Percentiles rank a stretch among this genome's conserved stretches.
phyloP scores from a whole-genome alignment of 768 basidiomycete species.

The Lactarius vividus region DNA sequence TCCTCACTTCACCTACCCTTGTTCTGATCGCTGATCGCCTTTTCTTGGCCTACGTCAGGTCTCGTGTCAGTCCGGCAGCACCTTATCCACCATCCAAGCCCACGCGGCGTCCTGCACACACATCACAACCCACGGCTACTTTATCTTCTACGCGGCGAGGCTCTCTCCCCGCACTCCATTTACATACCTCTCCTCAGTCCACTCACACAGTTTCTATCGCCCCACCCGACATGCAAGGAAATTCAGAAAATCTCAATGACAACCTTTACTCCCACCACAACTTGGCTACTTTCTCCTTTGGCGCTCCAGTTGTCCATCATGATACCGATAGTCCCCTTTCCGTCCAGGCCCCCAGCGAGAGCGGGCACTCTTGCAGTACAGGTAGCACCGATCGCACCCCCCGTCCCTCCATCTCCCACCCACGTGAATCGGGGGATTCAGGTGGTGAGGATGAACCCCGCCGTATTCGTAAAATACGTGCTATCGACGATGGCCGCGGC shows the following conservation, averaged over 20 bases:
- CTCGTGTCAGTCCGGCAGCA: conserved; percentile 22
- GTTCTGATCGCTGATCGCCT: conserved; percentile 18
- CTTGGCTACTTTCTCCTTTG: conserved; percentile 45
- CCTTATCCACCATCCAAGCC: conserved; percentile 30
- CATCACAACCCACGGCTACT: conserved; percentile 28
- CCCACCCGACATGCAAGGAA: conserved; percentile 28
- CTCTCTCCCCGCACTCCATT: conserved; percentile 33
- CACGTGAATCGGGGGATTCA: conserved; percentile 36
- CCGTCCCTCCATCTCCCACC: conserved; percentile 41
- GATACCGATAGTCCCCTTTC: conserved; percentile 40
- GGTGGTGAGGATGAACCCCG: conserved; percentile 34
- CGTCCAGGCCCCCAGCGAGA: conserved; percentile 13
- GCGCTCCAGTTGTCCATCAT: conserved; percentile 34
- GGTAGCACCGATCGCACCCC: conserved; percentile 44
- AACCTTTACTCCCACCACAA: conserved; percentile 36
- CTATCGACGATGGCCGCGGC: conserved; percentile 45
- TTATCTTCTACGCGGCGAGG: conserved; percentile 31
- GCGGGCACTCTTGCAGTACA: conserved; percentile 26
- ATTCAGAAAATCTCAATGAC: conserved; percentile 26
- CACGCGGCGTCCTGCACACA: conserved; percentile 26
- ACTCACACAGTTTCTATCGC: conserved; percentile 25
- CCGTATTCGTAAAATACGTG: conserved; percentile 41
- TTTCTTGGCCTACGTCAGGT: conserved; percentile 11
- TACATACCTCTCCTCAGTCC: conserved; percentile 29
- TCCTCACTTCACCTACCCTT: neutral